Base-by-base conservation (phyloP, 257 asterid genomes). In the Scutellaria minor region DNA sequence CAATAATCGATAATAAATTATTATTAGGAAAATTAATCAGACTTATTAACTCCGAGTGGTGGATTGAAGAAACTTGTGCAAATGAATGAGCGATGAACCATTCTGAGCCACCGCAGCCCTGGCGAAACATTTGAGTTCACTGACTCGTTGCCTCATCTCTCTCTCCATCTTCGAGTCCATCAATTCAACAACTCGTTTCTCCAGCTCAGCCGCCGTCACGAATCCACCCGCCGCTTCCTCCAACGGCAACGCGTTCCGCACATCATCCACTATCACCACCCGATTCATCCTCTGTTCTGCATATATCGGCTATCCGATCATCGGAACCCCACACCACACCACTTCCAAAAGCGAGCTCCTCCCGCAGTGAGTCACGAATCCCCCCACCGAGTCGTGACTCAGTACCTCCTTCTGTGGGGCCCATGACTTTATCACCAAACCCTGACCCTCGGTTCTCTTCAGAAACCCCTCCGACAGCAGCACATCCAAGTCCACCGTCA, bases 361-460 rank as follows among this genome's bases (percentile, higher is more conserved):
- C 47, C 95, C 95, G 58, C 90, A 84, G 66, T 86, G 95, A 4
- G 89, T 88, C 68, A 86, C 89, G 73, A 88, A 18, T 2, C 90
- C 18, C 18, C 18, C 18, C 18, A 18, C 18, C 18, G 18, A 18
- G 18, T 18, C 18, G 18, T 18, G 18, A 20, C 60, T 65, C 66
- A 88, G 77, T 37, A 84, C 83, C 66, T 75, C 87, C 75, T 58
- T 64, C 74, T 88, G 95, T 11, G 95, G 89, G 6, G 82, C 90
- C 95, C 95, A 88, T 27, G 85, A 74, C 69, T 80, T 79, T 37
- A 83, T 69, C 14, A 88, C 80, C 5, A 84, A 15, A 0, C 92
- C 92, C 76, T 73, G 42, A 3, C 27, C 27, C 27, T 24, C 2
- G 18, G 0, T 18, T 18, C 18, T 18, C 18, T 18, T 0, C 18